These are phyloP conservation scores for Anethum foeniculum DNA, from an alignment of 140 eudicot genomes.

Conservation along the genomic window DNA sequence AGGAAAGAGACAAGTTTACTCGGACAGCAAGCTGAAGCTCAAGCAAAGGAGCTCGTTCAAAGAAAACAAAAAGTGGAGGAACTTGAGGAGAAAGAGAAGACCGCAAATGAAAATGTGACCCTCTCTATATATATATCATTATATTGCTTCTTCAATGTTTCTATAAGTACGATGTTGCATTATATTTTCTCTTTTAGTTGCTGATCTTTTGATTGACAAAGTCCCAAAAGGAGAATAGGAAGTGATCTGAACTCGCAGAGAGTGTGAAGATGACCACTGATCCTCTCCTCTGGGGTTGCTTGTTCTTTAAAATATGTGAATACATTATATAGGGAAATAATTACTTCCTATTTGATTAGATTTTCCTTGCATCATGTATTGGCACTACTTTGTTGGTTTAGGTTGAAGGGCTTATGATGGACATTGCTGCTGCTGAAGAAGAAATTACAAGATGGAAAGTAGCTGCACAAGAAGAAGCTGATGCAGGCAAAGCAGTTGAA, in stretches of 20 bases:
- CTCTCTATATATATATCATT: not conserved
- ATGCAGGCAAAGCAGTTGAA: conserved; percentile 80
- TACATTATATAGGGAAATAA: conserved; percentile 44
- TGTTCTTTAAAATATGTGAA: not conserved
- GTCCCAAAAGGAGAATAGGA: not conserved
- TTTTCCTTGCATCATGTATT: conserved; percentile 2
- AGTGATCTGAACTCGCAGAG: not conserved
- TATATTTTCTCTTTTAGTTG: not conserved
- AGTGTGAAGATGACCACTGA: not conserved
- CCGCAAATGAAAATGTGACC: conserved; percentile 82
- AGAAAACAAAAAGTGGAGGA: conserved; percentile 64
- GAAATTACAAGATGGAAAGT: conserved; percentile 92
- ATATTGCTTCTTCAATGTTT: not conserved
- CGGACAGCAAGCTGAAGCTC: conserved; percentile 62
- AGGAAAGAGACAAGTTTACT: conserved; percentile 84
- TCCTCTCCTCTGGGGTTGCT: not conserved
- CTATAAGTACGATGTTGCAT: not conserved
- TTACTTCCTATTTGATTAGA: conserved; percentile 73
- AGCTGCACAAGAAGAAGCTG: conserved; percentile 97
- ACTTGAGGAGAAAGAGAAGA: conserved; percentile 82
- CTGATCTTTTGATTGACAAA: not conserved
- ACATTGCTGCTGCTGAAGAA: conserved; percentile 92
- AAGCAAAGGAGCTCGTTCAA: conserved; percentile 59
- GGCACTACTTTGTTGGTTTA: conserved; percentile 12
- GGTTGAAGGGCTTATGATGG: conserved; percentile 98